phyloP scores from a whole-genome alignment of 495 filamentous ascomycete species.

The Neurospora sublineolata region DNA sequence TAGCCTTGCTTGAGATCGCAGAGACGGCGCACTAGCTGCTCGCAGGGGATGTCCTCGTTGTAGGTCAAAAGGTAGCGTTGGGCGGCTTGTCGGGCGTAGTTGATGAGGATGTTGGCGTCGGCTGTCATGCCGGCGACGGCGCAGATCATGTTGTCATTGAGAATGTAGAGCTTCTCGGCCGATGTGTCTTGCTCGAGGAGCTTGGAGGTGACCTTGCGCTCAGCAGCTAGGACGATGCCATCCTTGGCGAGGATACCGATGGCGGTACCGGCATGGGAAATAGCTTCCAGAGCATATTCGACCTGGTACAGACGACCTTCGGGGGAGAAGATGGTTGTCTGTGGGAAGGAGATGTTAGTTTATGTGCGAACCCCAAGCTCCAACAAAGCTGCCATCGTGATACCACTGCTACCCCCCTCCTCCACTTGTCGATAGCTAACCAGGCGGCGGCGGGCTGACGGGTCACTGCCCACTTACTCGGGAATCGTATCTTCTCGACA shows the following conservation, averaged over 20 bases:
- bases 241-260: conserved; percentile 93
- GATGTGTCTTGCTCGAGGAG: conserved; percentile 98
- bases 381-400: not conserved
- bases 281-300: conserved; percentile 97
- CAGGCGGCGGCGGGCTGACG: not conserved
- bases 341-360: conserved; percentile 30
- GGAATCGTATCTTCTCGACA: conserved; percentile 98
- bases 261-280: conserved; percentile 94
- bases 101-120: conserved; percentile 99
- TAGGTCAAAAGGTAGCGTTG: conserved; percentile 97
- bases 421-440: not conserved
- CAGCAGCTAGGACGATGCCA: conserved; percentile 96
- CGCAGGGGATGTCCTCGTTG: conserved; percentile 98
- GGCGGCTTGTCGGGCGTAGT: conserved; percentile 92
- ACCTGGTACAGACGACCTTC: conserved; percentile 98
- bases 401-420: not conserved
- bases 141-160: conserved; percentile 99
- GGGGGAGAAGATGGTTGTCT: conserved; percentile 99
- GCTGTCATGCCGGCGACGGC: conserved; percentile 98
- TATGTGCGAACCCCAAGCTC: conserved; percentile 5
- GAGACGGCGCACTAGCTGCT: conserved; percentile 90
- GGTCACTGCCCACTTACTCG: conserved; percentile 48
- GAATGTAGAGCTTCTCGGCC: conserved; percentile 97
- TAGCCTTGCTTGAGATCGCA: conserved; percentile 99
- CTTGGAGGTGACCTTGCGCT: conserved; percentile 99